Evolutionary conservation across 305 asterid genomes (phyloP).

Genomic region (Solanum hybrid): DNA sequence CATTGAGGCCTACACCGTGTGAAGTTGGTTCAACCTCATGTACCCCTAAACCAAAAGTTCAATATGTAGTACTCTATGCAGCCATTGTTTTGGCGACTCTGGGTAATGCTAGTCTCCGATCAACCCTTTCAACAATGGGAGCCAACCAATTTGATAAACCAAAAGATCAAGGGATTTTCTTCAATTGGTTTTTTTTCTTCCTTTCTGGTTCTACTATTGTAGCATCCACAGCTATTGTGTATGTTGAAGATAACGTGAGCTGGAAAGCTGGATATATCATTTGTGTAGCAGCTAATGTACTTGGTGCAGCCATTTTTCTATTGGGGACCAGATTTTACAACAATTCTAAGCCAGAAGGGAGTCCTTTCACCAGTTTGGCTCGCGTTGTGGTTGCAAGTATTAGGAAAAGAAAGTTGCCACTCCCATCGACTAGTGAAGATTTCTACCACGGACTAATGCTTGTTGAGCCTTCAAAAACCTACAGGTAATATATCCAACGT

Average conservation of each 20-base stretch:
- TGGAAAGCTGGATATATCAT: slow-evolving; percentile 20
- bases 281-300: slow-evolving; percentile 13
- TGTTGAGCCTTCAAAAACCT: not conserved
- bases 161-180: no score
- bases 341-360: slow-evolving; percentile 14
- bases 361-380: slow-evolving; percentile 13
- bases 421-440: not conserved
- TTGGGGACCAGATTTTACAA: slow-evolving; percentile 10
- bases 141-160: no score
- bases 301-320: slow-evolving; percentile 18
- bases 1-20: no score
- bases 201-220: not conserved
- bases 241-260: slow-evolving; percentile 21
- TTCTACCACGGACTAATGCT: not conserved
- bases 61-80: no score
- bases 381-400: slow-evolving; percentile 12
- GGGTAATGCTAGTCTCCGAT: no score
- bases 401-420: not conserved
- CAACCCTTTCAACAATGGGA: no score
- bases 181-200: no score
- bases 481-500: not conserved
- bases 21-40: no score
- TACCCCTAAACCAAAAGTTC: no score
- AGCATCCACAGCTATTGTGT: slow-evolving; percentile 15
- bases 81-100: no score